phyloP scores from a whole-genome alignment of 345 rosid species.

The Eucalyptus lansdowneana region DNA sequence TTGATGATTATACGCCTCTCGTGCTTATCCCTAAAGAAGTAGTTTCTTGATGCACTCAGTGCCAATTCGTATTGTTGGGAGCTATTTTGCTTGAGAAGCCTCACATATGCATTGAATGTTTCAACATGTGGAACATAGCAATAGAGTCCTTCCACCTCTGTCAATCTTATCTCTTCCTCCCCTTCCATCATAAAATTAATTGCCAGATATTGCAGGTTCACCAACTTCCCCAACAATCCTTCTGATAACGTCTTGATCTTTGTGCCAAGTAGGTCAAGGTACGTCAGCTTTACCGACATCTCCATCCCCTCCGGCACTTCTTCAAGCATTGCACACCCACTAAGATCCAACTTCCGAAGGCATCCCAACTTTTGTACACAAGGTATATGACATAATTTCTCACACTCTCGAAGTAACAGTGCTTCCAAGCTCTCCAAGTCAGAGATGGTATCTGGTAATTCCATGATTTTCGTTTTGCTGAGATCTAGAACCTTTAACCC shows the following conservation, averaged over 20 bases:
- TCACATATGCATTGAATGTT: neutral
- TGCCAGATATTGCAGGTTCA: no score
- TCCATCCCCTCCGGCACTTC: no score
- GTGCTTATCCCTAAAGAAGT: rapidly evolving
- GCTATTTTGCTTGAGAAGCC: rapidly evolving
- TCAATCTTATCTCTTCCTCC: rapidly evolving
- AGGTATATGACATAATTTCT: rapidly evolving
- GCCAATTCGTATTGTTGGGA: rapidly evolving
- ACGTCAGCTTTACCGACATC: rapidly evolving
- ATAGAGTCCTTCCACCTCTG: neutral
- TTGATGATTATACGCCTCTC: rapidly evolving
- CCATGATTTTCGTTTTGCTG: rapidly evolving
- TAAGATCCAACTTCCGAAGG: rapidly evolving
- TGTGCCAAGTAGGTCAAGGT: no score
- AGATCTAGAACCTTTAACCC: no score
- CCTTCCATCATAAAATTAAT: no score
- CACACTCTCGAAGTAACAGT: rapidly evolving
- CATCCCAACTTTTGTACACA: no score
- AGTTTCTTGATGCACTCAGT: rapidly evolving
- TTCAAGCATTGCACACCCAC: rapidly evolving
- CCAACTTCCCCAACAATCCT: no score
- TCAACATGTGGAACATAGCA: rapidly evolving
- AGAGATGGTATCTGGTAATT: rapidly evolving
- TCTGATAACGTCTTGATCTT: rapidly evolving
- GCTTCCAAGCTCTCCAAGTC: no score